Evolutionary conservation across 1,284 basidiomycete genomes (phyloP).

Genomic region (Leucoagaricus sp.): DNA sequence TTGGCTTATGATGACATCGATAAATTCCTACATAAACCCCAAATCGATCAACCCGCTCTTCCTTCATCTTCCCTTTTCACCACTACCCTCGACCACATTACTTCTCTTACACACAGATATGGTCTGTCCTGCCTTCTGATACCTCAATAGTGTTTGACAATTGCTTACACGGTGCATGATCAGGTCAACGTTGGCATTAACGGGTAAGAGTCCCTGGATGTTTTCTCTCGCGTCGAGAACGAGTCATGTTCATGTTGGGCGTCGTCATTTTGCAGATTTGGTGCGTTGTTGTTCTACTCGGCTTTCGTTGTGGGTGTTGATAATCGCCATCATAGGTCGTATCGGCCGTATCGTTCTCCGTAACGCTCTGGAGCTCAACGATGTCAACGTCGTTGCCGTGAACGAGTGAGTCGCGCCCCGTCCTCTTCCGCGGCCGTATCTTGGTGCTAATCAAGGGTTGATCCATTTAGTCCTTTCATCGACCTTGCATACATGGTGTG

Average conservation of each 20-base stretch:
- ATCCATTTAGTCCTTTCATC: conserved; percentile 82
- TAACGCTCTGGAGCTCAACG: conserved; percentile 83
- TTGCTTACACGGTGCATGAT: neutral
- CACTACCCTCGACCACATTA: conserved; percentile 5
- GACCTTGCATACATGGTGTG: conserved; percentile 92
- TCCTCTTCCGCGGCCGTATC: conserved; percentile 15
- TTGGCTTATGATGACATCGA: conserved; percentile 15
- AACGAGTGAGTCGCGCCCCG: conserved; percentile 72
- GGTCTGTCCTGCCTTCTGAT: conserved; percentile 13
- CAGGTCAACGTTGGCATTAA: conserved; percentile 92
- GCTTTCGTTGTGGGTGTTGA: conserved; percentile 6
- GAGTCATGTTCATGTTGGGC: conserved; percentile 6
- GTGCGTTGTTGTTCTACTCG: conserved; percentile 46
- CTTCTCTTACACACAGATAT: conserved; percentile 12
- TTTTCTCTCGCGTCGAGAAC: neutral
- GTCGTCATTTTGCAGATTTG: conserved; percentile 73
- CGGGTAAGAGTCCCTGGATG: conserved; percentile 57
- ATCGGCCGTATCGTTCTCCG: conserved; percentile 98
- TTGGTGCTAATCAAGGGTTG: conserved; percentile 9
- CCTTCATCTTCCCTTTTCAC: conserved; percentile 12
- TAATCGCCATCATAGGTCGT: conserved; percentile 63
- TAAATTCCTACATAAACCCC: conserved; percentile 14
- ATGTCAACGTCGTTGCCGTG: conserved; percentile 84
- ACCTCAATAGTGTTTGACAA: neutral
- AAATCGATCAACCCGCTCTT: conserved; percentile 9